A percentile compares a stretch with the other conserved stretches of the same genome.
Evolutionary conservation across 2,329 filamentous ascomycete genomes (phyloP).

Genomic region (Phyllosticta ampelicida): DNA sequence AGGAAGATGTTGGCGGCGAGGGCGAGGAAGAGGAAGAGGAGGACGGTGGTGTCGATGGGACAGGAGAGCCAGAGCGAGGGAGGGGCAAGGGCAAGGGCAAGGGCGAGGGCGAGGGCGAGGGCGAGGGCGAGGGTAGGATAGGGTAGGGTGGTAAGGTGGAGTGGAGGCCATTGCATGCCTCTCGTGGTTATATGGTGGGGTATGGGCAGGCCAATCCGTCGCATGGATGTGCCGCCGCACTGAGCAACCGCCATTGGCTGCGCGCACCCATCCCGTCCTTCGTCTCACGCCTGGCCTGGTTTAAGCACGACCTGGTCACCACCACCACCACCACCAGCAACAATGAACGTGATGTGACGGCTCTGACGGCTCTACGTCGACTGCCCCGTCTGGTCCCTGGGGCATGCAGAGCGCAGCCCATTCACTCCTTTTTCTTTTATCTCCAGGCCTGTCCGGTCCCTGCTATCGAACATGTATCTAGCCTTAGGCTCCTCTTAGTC

Average conservation of each 20-base stretch:
- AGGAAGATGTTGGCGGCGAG: not conserved
- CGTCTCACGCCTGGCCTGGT: slow-evolving; percentile 1
- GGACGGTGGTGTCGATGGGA: not conserved
- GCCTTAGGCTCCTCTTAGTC: no score
- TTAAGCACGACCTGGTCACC: not conserved
- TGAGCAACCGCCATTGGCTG: not conserved
- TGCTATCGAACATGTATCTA: no score
- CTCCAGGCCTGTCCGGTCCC: not conserved
- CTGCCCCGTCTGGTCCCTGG: not conserved
- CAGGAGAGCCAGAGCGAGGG: not conserved
- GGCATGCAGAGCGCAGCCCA: not conserved
- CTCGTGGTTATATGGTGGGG: slow-evolving; percentile 9
- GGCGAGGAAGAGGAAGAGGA: not conserved
- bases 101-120: not conserved
- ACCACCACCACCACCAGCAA: not conserved
- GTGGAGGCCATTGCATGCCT: slow-evolving; percentile 4
- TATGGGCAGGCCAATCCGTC: slow-evolving; percentile 5
- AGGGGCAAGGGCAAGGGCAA: not conserved
- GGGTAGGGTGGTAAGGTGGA: not conserved
- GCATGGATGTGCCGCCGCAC: not conserved
- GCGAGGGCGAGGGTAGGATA: not conserved
- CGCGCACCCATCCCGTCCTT: not conserved
- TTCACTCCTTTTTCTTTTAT: not conserved
- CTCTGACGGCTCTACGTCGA: no score
- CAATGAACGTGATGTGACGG: not conserved